A percentile compares a stretch with the other conserved stretches of the same genome.
Evolutionary conservation across 2,329 filamentous ascomycete species (phyloP).

Genomic region (Ceratocystis alfenasii): DNA sequence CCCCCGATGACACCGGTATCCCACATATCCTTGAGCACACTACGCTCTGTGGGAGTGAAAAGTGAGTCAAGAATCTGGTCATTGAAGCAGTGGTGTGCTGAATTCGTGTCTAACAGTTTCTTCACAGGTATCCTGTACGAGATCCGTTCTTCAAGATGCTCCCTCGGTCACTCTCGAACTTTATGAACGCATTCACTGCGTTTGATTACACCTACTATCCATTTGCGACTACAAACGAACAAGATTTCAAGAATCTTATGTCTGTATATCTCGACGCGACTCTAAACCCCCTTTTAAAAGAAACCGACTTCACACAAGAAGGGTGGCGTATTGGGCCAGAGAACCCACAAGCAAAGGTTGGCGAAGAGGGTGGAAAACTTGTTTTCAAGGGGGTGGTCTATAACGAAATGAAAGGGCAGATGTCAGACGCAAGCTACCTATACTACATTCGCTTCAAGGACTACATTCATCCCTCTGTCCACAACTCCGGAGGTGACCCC

Average conservation of each 20-base stretch:
- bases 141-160: constrained; percentile 99
- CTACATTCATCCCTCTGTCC: constrained; percentile 82
- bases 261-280: constrained; percentile 95
- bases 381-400: constrained; percentile 98
- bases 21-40: constrained; percentile 98
- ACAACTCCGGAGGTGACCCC: constrained; percentile 94
- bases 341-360: constrained; percentile 53
- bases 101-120: constrained; percentile 27
- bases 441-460: constrained; percentile 95
- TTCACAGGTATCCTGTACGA: constrained; percentile 72
- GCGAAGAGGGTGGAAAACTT: constrained; percentile 51
- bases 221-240: constrained; percentile 89
- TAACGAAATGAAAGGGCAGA: constrained; percentile 99
- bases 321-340: constrained; percentile 94
- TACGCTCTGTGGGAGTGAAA: constrained; percentile 87
- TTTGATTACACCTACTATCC: constrained; percentile 96
- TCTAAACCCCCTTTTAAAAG: constrained; percentile 74
- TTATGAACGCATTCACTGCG: constrained; percentile 98
- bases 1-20: constrained; percentile 87
- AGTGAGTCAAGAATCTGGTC: constrained; percentile 40
- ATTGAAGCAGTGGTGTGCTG: constrained; percentile 12
- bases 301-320: constrained; percentile 89
- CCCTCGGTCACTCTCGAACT: constrained; percentile 93
- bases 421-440: constrained; percentile 92
- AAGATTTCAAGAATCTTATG: constrained; percentile 92